Evolutionary conservation across 1,284 basidiomycete species (phyloP), one percentile per base, ranked within the genome.

Genomic region (Leccinum solheimii): DNA sequence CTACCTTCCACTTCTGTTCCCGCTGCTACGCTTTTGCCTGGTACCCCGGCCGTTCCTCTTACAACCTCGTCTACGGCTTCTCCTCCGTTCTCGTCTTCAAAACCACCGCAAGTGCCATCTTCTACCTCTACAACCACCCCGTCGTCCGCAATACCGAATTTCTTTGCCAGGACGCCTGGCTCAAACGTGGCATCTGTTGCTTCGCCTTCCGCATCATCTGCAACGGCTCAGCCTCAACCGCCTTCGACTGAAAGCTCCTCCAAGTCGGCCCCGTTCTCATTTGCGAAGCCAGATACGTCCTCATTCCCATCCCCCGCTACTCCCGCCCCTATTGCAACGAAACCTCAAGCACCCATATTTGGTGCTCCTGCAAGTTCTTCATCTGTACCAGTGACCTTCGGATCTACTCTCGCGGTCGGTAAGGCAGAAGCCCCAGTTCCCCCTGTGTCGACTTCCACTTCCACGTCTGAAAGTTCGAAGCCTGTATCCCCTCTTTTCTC

Each of bases 371-470:
- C 61, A 13, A 30, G 38, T 49, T 54, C 54, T 19, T 63, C 55
- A 32, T 57, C 58, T 45, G 57, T 62, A 49, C 16, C 61, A n/a
- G 73, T 75, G 59, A 72, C 57, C 55, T 78, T 79, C 61, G 67
- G 67, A 43, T 48, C 60, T 38, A 52, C 59, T 8, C 50, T 65
- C 40, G 16, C 61, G 13, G n/a, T 19, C 38, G 7, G 57, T 3
- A 73, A 63, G 57, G 13, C 58, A 21, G 65, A 65, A 45, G 23
- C 40, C 40, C 55, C 32, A 23, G 54, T 54, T 58, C 53, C 56
- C 13, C 56, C 63, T 5, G 19, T 58, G 23, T 49, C 64, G 19
- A 53, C 60, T 14, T 21, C 60, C 14, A n/a, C 57, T 30, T 34
- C 64, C 23, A 21, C 60, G 16, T 7, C 62, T 9, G 67, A 67